Evolutionary conservation across 2,329 filamentous ascomycete species (phyloP).

Genomic region (Colletotrichum limetticola): DNA sequence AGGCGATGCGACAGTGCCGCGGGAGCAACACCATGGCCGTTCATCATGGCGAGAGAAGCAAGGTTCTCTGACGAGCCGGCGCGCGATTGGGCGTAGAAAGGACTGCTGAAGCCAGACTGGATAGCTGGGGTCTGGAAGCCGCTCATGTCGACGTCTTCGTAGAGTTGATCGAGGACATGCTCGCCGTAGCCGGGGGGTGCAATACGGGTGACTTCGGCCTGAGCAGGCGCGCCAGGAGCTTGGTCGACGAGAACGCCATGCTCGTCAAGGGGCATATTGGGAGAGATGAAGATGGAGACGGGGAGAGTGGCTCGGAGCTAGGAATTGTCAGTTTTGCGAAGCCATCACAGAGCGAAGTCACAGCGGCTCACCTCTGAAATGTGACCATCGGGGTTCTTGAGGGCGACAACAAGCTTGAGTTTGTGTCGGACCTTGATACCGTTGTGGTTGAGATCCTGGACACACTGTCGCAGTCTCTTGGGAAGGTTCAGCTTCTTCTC

Average conservation of each 20-base stretch:
- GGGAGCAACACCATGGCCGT: slow-evolving; percentile 55
- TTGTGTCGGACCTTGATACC: slow-evolving; percentile 95
- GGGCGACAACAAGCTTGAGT: slow-evolving; percentile 87
- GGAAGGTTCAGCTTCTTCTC: slow-evolving; percentile 77
- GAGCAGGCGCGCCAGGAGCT: slow-evolving; percentile 60
- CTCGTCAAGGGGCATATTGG: slow-evolving; percentile 89
- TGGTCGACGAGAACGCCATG: slow-evolving; percentile 81
- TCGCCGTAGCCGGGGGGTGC: slow-evolving; percentile 95
- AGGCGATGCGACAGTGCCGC: slow-evolving; percentile 72
- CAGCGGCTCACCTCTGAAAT: slow-evolving; percentile 77
- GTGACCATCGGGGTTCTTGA: slow-evolving; percentile 95
- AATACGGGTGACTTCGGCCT: slow-evolving; percentile 68
- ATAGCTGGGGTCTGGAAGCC: slow-evolving; percentile 83
- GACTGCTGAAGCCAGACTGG: slow-evolving; percentile 82
- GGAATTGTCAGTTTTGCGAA: slow-evolving; percentile 24
- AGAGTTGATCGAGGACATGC: slow-evolving; percentile 89
- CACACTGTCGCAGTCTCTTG: slow-evolving; percentile 81
- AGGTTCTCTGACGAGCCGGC: slow-evolving; percentile 86
- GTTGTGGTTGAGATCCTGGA: slow-evolving; percentile 89
- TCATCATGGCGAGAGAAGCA: slow-evolving; percentile 59
- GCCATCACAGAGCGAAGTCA: not conserved
- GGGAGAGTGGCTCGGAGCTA: slow-evolving; percentile 89
- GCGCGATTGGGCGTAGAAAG: slow-evolving; percentile 77
- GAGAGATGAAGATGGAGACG: slow-evolving; percentile 94
- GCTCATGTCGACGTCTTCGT: slow-evolving; percentile 83